Evolutionary conservation across 1,139 yeast species (phyloP), one percentile per base, ranked within the genome.

Genomic region (Pneumocystis murina): DNA sequence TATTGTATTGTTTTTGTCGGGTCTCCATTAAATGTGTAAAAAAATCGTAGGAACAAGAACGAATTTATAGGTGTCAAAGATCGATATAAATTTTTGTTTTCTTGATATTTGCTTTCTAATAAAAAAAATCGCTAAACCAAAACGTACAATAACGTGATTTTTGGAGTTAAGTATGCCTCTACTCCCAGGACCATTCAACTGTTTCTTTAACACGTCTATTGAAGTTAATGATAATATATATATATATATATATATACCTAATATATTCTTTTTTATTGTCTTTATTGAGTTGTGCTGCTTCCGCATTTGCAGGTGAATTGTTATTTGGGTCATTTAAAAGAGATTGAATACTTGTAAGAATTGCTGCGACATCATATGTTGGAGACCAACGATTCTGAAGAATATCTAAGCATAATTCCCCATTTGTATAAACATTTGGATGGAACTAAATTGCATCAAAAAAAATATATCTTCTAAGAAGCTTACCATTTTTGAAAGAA

Each of bases 381-480:
- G 99, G 99, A 30, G 96, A 87, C 99, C 99, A 92, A 72, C 97
- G 80, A 76, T 92, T 94, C 72, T 92, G 98, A 68, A 92, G 79
- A 69, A 92, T 92, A 76, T 94, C 99, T 68, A 92, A 81, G 77
- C 99, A 92, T 68, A 92, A 82, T 72, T 92, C 98, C 41, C 99
- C 98, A 61, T 85, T 82, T 30, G 96, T 96, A 72, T 92, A 92
- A 7, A 92, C 97, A 73, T 92, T 92, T 7, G 98, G 99, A 73
- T 92, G 99, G 75, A 94, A 92, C 41, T 64, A 58, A 4, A 30
- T n/a, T 17, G 16, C 16, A 4, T 35, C 24, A 14, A 20, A n/a
- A 35, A 17, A 60, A 8, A 3, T 55, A n/a, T 12, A 12, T 43
- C 2, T 3, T 60, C 1, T 7, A 55, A 38, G 6, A 17, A 10